Percentiles rank a stretch among this genome's conserved stretches.
Conservation (phyloP, 148 eudicot species). For the Chenopodium berlandieri region DNA sequence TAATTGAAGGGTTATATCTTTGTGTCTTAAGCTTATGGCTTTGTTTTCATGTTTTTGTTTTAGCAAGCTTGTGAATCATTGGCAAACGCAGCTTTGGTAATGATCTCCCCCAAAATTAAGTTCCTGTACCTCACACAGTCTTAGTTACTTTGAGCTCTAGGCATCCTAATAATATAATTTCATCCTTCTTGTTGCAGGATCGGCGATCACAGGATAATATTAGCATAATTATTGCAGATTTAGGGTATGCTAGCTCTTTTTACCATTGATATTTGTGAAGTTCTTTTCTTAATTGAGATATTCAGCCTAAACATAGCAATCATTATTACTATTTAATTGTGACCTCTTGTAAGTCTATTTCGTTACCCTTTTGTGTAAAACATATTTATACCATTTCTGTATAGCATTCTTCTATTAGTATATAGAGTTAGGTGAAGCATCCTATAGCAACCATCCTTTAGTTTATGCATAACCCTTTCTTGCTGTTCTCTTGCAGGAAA, state of each 20-base stretch:
- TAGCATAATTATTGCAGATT: conserved; percentile 79
- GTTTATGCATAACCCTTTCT: neutral
- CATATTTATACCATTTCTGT: no score
- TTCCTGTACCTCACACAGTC: neutral
- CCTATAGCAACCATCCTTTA: no score
- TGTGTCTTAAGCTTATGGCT: neutral
- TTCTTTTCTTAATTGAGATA: no score
- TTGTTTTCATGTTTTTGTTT: conserved; percentile 14
- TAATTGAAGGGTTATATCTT: neutral
- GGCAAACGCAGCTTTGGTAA: conserved; percentile 80
- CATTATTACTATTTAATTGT: neutral
- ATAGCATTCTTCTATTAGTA: neutral
- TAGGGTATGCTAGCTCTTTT: conserved; percentile 49
- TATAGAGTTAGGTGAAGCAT: neutral
- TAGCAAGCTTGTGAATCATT: conserved; percentile 88
- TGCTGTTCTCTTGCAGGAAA: conserved; percentile 37
- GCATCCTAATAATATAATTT: neutral
- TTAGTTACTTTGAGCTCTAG: neutral
- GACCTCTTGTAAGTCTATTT: neutral
- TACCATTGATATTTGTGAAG: neutral
- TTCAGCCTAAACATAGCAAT: neutral
- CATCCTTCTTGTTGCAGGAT: conserved; percentile 50
- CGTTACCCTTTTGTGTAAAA: neutral
- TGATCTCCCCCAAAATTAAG: neutral
- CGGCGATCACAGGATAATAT: conserved; percentile 83